Conservation (phyloP, 371 early-diverging fungal species). For the Smittium mucronatum region DNA sequence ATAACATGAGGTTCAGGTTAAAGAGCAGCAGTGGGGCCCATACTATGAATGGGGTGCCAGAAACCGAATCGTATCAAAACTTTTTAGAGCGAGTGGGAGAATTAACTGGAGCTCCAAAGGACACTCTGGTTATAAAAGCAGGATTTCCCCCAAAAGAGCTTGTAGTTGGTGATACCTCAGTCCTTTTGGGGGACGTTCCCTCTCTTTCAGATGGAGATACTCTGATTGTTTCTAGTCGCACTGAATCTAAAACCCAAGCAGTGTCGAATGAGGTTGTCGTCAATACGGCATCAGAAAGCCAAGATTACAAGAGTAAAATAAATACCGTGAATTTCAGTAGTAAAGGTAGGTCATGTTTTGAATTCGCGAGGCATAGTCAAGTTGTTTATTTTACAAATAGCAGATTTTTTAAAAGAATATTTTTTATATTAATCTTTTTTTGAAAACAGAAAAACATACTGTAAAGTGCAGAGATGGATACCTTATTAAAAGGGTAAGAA, state of each 20-base stretch:
- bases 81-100: background rate
- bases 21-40: background rate
- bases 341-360: no score
- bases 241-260: no score
- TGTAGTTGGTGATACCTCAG: background rate
- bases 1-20: constrained; percentile 9
- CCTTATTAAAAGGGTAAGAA: background rate
- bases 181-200: background rate
- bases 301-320: no score
- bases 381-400: no score
- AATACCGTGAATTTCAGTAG: no score
- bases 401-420: no score
- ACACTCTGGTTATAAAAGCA: constrained; percentile 1
- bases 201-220: constrained; percentile 1
- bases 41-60: background rate
- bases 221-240: background rate
- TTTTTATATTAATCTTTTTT: no score
- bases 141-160: constrained; percentile 13
- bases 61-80: background rate
- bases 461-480: constrained; percentile 1
- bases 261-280: no score
- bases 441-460: background rate
- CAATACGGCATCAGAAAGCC: no score
- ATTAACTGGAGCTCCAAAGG: background rate
- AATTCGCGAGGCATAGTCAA: no score